phyloP scores from a whole-genome alignment of 306 rosid species.

The Gleditsia sinensis region DNA sequence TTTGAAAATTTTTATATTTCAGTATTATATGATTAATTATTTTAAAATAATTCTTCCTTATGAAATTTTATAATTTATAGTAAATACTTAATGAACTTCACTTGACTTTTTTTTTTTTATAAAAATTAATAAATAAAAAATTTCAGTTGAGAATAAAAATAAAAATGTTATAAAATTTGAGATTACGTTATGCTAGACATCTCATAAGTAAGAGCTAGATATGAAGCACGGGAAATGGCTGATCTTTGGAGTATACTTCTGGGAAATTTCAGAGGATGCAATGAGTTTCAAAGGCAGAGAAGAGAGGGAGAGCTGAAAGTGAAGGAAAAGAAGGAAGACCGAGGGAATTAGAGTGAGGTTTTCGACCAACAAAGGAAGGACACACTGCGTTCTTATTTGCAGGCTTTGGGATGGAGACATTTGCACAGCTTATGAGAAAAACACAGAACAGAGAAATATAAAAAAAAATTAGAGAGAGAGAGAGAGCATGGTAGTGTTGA shows the following conservation, averaged over 20 bases:
- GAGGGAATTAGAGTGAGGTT: constrained; percentile 18
- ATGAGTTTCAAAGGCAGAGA: constrained; percentile 33
- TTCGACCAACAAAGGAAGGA: constrained; percentile 33
- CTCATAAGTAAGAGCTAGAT: constrained; percentile 22
- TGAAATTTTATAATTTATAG: no score
- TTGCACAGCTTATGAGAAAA: neutral
- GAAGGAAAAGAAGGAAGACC: neutral
- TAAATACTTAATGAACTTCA: no score
- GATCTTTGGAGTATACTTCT: constrained; percentile 43
- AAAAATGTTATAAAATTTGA: no score
- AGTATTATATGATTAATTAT: no score
- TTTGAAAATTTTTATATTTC: no score
- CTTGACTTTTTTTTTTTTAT: no score
- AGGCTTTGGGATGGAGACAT: constrained; percentile 34
- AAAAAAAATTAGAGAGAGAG: no score
- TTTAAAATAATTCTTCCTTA: no score
- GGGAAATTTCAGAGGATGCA: constrained; percentile 37
- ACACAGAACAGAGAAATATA: neutral
- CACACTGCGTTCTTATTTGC: constrained; percentile 32
- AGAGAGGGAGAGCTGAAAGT: neutral
- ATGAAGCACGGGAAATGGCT: constrained; percentile 36
- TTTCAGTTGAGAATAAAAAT: no score
- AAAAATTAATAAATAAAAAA: no score
- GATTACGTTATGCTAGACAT: no score
- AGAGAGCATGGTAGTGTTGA: constrained; percentile 32